Conservation (phyloP, 306 rosid genomes). For the Fragaria vesca region DNA sequence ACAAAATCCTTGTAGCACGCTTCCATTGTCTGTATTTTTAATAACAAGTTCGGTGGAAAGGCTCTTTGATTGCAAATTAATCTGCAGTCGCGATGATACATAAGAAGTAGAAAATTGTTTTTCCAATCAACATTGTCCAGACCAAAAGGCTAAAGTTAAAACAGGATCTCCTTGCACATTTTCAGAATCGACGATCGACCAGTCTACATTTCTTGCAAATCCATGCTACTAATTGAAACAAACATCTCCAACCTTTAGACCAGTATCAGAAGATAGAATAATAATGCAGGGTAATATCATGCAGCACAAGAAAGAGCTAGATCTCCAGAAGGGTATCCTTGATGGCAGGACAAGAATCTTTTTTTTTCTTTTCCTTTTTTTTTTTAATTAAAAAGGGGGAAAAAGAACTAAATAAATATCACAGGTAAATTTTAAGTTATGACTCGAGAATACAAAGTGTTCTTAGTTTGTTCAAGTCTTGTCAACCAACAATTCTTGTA, state of each 20-base stretch:
- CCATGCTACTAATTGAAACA: constrained; percentile 63
- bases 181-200: constrained; percentile 73
- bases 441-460: too few relatives aligned
- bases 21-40: constrained; percentile 57
- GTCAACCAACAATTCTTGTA: too few relatives aligned
- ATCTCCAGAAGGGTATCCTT: neutral
- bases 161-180: constrained; percentile 42
- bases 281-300: neutral
- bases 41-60: constrained; percentile 72
- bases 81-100: constrained; percentile 40
- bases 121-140: constrained; percentile 1
- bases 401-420: neutral
- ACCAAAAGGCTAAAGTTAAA: neutral
- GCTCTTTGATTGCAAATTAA: constrained; percentile 55
- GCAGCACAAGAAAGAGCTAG: neutral
- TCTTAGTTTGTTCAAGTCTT: too few relatives aligned
- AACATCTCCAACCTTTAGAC: constrained; percentile 24
- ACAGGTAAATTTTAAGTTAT: too few relatives aligned
- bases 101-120: neutral
- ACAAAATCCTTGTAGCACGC: constrained; percentile 1
- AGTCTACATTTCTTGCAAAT: constrained; percentile 82
- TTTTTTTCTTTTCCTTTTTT: neutral
- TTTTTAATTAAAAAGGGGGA: too few relatives aligned
- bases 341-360: neutral
- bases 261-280: constrained; percentile 5